Base-by-base conservation (phyloP, 1,284 basidiomycete species). In the Ceraceosorus guamensis region DNA sequence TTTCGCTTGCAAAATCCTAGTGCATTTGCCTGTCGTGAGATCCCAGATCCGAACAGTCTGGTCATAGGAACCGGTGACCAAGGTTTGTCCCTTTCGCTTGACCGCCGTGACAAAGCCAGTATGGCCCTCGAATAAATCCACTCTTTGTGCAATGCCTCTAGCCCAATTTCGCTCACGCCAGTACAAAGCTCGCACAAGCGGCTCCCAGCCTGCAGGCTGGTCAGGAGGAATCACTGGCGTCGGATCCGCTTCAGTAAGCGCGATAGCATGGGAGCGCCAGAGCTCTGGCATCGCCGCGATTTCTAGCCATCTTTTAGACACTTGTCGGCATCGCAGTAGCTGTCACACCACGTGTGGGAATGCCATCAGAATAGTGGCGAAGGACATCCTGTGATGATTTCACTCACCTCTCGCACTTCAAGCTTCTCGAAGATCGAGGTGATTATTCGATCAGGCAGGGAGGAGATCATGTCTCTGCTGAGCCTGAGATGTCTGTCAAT, bases 31-130 rank as follows among this genome's bases (percentile, higher is more conserved):
- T 0, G 84, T 85, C 56, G 86, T 54, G 35, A 70, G 56, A 48
- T 71, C 68, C 69, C 69, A 71, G 32, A 70, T 60, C 33, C 69
- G 65, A 39, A 59, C 48, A 2, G 76, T 78, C 52, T 91, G 89
- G 62, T 92, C 90, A 69, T 91, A 91, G 46, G 86, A 88, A 14
- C 89, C 90, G 62, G 87, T 89, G 61, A 92, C 88, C 41, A 93
- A 80, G 5, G 67, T 74, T 77, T 64, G 74, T 76, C 83, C 88
- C 57, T 84, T 81, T 39, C 92, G 78, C 34, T 89, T 81, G 41
- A 93, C 79, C 0, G 87, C 88, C 0, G 90, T 93, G 63, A 88
- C 89, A 46, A 91, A 92, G 71, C 86, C 88, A 5, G 85, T 88
- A 68, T 93, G 90, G 0, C 89, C 90, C 46, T 83, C 82, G 50